Evolutionary conservation across 768 basidiomycete species (phyloP), one percentile per base, ranked within the genome.

Genomic region (Boletus subcaerulescens): DNA sequence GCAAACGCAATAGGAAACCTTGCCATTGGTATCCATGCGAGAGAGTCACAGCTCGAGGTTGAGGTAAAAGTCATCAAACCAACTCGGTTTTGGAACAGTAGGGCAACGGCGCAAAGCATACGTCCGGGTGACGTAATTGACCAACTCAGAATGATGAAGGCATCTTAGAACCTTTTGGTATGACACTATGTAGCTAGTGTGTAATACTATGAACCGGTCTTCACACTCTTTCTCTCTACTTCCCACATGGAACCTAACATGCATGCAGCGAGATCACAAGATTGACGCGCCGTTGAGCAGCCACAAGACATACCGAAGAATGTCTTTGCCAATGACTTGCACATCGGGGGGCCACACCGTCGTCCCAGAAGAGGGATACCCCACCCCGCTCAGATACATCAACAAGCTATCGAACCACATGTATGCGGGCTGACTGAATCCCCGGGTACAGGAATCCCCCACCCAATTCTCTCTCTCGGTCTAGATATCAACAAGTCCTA

Each of bases 361-460:
- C 35, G 43, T 46, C 12, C 61, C 61, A 0, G 59, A 47, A 1
- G 54, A 65, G 48, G 66, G 38, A 65, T 90, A 93, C 4, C 89
- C 90, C 8, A 85, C 73, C 5, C 86, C 91, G 13, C 91, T 90
- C 45, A 95, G 73, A 69, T 97, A 97, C 45, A 89, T 83, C 24
- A 89, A 77, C 55, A 95, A 73, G 3, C 94, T 93, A 65, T 96
- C 94, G 57, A 96, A 87, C 94, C 93, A 97, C 48, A 96, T 93
- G 67, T 97, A 96, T 36, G 96, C 85, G 0, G 91, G 93, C 59
- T 96, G 93, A 3, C 77, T 76, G 80, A 73, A 65, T 97, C 92
- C 14, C 75, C 78, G 0, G 94, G 93, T 0, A 96, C 94, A 0
- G 82, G 83, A 0, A 97, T 83, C 1, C 93, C 93, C 93, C 93